phyloP scores from a whole-genome alignment of 176 grass and related monocot species.

The Canna indica region DNA sequence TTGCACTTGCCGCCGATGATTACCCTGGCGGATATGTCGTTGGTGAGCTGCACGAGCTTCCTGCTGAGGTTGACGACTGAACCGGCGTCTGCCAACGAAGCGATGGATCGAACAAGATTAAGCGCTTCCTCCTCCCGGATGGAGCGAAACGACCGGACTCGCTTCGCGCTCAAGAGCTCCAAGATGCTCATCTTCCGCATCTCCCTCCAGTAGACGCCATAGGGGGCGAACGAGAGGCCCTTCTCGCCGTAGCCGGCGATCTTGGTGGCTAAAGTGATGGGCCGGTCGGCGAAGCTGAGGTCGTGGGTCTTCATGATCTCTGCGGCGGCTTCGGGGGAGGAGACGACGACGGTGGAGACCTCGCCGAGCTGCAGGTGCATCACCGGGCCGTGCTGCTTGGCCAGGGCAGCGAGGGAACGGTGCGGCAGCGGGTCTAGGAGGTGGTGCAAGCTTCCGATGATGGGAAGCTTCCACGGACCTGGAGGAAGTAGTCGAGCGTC shows the following conservation, averaged over 20 bases:
- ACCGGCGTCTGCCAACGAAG: not conserved
- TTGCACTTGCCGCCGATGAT: constrained; percentile 20
- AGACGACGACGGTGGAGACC: constrained; percentile 29
- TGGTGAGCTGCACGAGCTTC: not conserved
- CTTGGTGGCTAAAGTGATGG: constrained; percentile 1
- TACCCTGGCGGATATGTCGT: not conserved
- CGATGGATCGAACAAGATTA: constrained; percentile 1
- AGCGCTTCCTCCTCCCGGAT: constrained; percentile 26
- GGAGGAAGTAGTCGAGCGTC: constrained; percentile 14
- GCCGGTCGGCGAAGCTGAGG: constrained; percentile 32
- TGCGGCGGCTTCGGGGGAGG: constrained; percentile 30
- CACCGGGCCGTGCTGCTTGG: constrained; percentile 25
- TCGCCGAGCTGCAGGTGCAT: constrained; percentile 49
- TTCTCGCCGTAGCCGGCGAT: constrained; percentile 19
- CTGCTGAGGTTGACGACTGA: not conserved
- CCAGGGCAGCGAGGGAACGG: constrained; percentile 25
- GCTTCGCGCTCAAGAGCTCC: constrained; percentile 34
- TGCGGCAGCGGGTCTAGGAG: constrained; percentile 36
- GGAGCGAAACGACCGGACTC: constrained; percentile 16
- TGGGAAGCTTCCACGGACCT: constrained; percentile 29
- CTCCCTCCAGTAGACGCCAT: constrained; percentile 42
- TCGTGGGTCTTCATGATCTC: constrained; percentile 60
- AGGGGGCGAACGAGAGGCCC: constrained; percentile 39
- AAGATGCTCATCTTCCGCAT: constrained; percentile 32
- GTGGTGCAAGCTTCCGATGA: constrained; percentile 54